A percentile compares a stretch with the other conserved stretches of the same genome.
Evolutionary conservation across 2,329 filamentous ascomycete genomes (phyloP).

Genomic region (Cordyceps farinosa): DNA sequence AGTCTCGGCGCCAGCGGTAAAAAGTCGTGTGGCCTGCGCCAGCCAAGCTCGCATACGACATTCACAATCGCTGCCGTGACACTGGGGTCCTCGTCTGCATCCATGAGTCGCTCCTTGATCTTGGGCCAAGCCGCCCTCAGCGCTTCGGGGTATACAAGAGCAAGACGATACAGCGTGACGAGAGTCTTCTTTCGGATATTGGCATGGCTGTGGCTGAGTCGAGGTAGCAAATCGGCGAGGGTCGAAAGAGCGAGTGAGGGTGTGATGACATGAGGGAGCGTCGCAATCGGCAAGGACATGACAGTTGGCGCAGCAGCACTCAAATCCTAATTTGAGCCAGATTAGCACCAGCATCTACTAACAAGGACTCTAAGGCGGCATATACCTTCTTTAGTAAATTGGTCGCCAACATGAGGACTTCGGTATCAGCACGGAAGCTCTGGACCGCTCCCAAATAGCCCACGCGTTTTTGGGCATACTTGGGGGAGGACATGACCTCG

Average conservation of each 20-base stretch:
- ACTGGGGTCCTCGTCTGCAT: constrained; percentile 83
- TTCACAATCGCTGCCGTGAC: constrained; percentile 96
- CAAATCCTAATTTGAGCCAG: constrained; percentile 55
- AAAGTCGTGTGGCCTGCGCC: constrained; percentile 91
- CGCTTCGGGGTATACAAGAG: constrained; percentile 94
- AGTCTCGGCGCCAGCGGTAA: constrained; percentile 84
- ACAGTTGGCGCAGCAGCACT: constrained; percentile 67
- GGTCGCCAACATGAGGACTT: constrained; percentile 95
- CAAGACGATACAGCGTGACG: constrained; percentile 87
- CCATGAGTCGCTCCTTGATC: constrained; percentile 90
- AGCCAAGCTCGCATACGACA: constrained; percentile 92
- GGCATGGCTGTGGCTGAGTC: constrained; percentile 80
- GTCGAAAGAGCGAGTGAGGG: constrained; percentile 88
- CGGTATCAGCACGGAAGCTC: constrained; percentile 91
- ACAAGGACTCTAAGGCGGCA: background rate
- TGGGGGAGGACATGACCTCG: constrained; percentile 96
- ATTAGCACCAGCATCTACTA: background rate
- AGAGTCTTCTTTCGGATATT: constrained; percentile 93
- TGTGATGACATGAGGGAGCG: constrained; percentile 92
- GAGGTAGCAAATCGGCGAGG: constrained; percentile 78
- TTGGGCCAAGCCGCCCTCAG: constrained; percentile 92
- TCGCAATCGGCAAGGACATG: constrained; percentile 80
- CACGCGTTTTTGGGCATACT: constrained; percentile 91
- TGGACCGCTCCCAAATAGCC: constrained; percentile 94
- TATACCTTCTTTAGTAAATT: constrained; percentile 89